phyloP scores from a whole-genome alignment of 192 early-diverging fungal genomes.

The Umbelopsis sp. region DNA sequence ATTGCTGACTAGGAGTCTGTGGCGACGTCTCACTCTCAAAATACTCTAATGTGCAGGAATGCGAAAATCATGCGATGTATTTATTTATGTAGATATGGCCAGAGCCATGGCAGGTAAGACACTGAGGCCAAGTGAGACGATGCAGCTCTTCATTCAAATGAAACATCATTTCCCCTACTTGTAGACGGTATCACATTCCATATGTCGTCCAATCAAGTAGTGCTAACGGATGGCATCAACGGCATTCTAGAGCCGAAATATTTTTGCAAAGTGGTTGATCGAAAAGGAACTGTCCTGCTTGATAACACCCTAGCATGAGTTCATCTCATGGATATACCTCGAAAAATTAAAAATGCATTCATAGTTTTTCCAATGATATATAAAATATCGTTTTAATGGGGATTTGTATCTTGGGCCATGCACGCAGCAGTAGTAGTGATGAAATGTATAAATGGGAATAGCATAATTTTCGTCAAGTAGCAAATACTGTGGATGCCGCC shows the following conservation, averaged over 20 bases:
- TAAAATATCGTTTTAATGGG: conserved; percentile 1
- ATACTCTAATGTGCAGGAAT: conserved; percentile 54
- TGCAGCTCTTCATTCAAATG: neutral
- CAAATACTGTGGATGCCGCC: neutral
- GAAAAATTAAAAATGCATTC: no score
- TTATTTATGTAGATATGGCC: conserved; percentile 79
- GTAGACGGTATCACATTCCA: conserved; percentile 79
- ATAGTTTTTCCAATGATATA: neutral
- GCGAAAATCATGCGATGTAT: conserved; percentile 64
- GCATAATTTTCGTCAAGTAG: neutral
- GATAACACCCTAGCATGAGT: neutral
- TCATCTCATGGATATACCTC: neutral
- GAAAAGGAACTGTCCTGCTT: conserved; percentile 18
- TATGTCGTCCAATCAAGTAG: conserved; percentile 78
- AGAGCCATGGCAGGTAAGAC: conserved; percentile 68
- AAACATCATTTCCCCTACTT: neutral
- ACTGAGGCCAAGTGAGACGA: neutral
- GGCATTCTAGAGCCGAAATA: conserved; percentile 69
- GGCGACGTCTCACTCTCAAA: neutral
- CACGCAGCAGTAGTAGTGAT: neutral
- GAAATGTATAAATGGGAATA: conserved; percentile 15
- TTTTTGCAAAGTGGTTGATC: conserved; percentile 63
- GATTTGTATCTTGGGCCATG: conserved; percentile 18
- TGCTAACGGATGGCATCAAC: conserved; percentile 70
- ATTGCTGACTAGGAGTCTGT: neutral